phyloP scores from a whole-genome alignment of 306 rosid genomes.

The Quercus rubra region DNA sequence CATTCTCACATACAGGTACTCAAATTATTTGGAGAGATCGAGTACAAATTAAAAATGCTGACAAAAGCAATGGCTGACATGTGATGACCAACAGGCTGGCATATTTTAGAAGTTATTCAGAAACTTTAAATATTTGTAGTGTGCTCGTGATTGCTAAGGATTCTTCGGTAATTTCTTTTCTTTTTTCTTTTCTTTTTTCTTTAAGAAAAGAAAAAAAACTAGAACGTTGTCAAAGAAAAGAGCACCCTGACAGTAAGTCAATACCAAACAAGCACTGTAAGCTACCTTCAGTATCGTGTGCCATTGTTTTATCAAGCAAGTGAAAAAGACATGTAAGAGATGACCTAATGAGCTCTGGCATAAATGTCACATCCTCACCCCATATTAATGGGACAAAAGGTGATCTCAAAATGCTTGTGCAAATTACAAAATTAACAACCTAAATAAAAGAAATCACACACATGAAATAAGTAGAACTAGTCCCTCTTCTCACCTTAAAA shows the following conservation, averaged over 20 bases:
- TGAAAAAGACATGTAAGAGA: not conserved
- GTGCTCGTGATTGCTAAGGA: too few relatives aligned
- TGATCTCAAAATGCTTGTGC: not conserved
- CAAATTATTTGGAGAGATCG: not conserved
- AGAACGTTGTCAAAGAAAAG: too few relatives aligned
- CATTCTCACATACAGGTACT: not conserved
- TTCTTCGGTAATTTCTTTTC: not conserved
- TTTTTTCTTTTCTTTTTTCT: not conserved
- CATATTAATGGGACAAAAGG: too few relatives aligned
- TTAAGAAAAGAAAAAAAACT: too few relatives aligned
- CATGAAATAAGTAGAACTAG: conserved; percentile 1
- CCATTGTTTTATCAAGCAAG: conserved; percentile 6
- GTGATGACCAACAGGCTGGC: too few relatives aligned
- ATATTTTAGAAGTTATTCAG: too few relatives aligned
- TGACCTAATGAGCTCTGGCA: not conserved
- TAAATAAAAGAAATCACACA: not conserved
- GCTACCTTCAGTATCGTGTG: not conserved
- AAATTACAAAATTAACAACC: not conserved
- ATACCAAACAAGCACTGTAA: not conserved
- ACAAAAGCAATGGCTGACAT: not conserved
- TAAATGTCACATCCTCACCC: not conserved
- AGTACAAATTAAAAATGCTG: not conserved
- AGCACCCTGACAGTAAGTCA: too few relatives aligned
- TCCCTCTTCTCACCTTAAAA: conserved; percentile 59
- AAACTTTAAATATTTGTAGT: too few relatives aligned